Base-by-base conservation (phyloP, 2,329 filamentous ascomycete genomes). In the Sporothrix euskadiensis region DNA sequence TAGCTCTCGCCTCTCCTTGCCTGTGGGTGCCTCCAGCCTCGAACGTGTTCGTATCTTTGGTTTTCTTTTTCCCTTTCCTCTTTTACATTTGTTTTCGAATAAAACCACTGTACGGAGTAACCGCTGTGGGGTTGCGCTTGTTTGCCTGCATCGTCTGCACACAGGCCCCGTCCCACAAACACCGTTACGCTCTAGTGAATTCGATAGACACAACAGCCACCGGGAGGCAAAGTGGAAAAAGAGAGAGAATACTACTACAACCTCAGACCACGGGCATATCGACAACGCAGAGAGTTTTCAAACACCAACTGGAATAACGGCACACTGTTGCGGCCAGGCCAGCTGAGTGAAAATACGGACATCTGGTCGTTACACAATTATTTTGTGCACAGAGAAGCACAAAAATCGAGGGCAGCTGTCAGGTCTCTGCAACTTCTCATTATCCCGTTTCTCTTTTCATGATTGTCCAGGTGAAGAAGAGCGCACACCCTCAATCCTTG, bases 201-300 rank as follows among this genome's bases (percentile, higher is more conserved):
- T 65, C 39, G 61, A 44, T 65, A 44, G 57, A n/a, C 61, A 30
- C 39, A n/a, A 12, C 39, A 66, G 39, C 61, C 39, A 22, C 61
- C 6, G 6, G 16, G 61, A 47, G n/a, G 39, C 61, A 66, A 47
- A 47, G n/a, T 66, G 6, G 61, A 66, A 47, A 63, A 47, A 66
- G 1, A 30, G 61, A 56, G n/a, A 22, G 16, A 49, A 49, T 19
- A 49, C 8, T 3, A 12, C 26, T 26, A 26, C 26, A 26, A 26
- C 26, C 26, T 26, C 26, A 26, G 26, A 26, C 26, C 26, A 26
- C 2, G 26, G 26, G 2, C 59, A 12, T 19, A n/a, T 9, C 16
- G 10, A 35, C 22, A 57, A 22, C 30, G 12, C 10, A 26, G 59
- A 22, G 61, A 1, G 30, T 47, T 16, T 1, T 47, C 12, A 47